Conservation (phyloP, 192 early-diverging fungal genomes). For the Phycomyces blakesleeanus region DNA sequence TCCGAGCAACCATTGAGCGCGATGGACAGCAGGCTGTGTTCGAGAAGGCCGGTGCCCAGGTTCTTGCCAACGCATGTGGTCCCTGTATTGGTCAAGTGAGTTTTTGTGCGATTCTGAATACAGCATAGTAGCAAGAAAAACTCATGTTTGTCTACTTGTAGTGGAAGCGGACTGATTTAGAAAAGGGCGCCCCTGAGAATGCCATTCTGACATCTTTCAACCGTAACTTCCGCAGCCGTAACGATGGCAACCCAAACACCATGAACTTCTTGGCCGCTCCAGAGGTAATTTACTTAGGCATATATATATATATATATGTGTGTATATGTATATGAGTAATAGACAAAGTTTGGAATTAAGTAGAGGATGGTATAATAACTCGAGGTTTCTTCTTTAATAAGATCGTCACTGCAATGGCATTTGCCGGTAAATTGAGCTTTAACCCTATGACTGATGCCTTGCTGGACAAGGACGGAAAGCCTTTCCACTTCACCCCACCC, state of each 20-base stretch:
- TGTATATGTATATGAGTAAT: no score
- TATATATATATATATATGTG: no score
- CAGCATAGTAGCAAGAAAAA: conserved; percentile 1
- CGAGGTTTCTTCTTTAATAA: conserved; percentile 12
- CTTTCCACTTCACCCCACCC: conserved; percentile 82
- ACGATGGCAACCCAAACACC: conserved; percentile 90
- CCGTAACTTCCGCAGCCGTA: conserved; percentile 94
- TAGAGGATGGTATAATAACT: not conserved
- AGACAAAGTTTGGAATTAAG: not conserved
- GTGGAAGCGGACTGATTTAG: conserved; percentile 79
- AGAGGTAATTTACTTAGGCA: conserved; percentile 51
- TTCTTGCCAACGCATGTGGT: conserved; percentile 96
- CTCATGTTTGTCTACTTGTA: conserved; percentile 36
- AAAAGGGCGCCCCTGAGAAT: conserved; percentile 69
- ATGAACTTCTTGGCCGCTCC: conserved; percentile 98
- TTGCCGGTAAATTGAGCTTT: conserved; percentile 84
- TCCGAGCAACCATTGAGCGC: conserved; percentile 94
- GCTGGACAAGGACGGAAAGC: conserved; percentile 59
- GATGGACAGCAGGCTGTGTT: conserved; percentile 85
- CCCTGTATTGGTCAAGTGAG: conserved; percentile 86
- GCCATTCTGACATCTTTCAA: conserved; percentile 96
- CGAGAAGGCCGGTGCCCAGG: conserved; percentile 78
- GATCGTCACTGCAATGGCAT: conserved; percentile 90
- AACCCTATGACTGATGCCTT: conserved; percentile 87
- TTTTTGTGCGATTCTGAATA: conserved; percentile 4